Evolutionary conservation across 208 protist species (phyloP).

Genomic region (Wallacemonas sp.): DNA sequence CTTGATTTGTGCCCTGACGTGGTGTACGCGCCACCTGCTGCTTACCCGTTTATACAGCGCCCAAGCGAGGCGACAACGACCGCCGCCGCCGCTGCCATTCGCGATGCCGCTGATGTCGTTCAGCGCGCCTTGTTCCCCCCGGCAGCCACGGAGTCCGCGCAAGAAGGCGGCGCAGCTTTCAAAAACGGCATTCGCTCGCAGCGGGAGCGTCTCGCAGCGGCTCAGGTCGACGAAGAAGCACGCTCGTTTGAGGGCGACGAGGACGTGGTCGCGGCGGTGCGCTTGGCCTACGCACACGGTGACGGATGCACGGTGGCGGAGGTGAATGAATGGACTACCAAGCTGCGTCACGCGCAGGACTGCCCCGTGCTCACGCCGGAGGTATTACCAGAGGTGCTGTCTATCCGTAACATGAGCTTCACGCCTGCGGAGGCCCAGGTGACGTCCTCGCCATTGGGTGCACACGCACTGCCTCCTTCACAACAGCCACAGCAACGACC

Average conservation of each 20-base stretch:
- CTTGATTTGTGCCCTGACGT: slow-evolving; percentile 29
- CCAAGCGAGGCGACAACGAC: background rate
- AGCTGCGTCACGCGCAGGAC: slow-evolving; percentile 7
- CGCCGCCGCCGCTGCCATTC: too few relatives aligned
- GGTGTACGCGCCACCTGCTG: slow-evolving; percentile 2
- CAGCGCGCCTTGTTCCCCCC: too few relatives aligned
- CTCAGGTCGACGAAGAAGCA: slow-evolving; percentile 5
- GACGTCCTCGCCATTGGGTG: background rate
- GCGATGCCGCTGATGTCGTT: background rate
- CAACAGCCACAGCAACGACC: background rate
- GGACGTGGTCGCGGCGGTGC: background rate
- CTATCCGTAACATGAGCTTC: slow-evolving; percentile 61
- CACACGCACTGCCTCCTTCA: background rate
- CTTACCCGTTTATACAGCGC: background rate
- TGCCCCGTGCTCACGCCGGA: slow-evolving; percentile 54
- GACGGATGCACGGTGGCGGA: slow-evolving; percentile 10
- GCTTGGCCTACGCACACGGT: background rate
- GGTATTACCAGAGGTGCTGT: slow-evolving; percentile 56
- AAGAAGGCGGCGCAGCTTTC: too few relatives aligned
- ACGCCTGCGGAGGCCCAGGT: slow-evolving; percentile 1
- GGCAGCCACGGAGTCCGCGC: too few relatives aligned
- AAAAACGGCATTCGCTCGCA: background rate
- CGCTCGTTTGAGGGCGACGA: slow-evolving; percentile 1
- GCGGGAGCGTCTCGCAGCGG: slow-evolving; percentile 7
- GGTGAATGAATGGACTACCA: background rate